Evolutionary conservation across 148 eudicot genomes (phyloP).

Genomic region (Suaeda aralocaspica): DNA sequence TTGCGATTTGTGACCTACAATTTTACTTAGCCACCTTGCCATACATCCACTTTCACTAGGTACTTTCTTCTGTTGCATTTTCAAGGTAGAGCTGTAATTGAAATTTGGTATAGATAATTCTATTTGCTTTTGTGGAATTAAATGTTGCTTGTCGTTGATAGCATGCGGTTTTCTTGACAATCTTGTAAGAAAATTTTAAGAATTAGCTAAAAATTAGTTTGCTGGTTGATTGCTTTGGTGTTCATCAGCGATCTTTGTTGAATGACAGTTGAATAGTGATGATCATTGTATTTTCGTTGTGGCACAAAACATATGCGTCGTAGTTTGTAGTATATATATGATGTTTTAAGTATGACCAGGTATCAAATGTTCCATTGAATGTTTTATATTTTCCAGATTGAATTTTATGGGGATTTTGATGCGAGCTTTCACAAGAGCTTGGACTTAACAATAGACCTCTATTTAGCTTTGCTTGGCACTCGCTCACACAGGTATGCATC

Average conservation of each 20-base stretch:
- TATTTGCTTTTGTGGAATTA: neutral
- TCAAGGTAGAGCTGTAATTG: neutral
- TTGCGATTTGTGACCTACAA: too few relatives aligned
- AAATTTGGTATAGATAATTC: neutral
- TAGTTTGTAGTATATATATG: neutral
- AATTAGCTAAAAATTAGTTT: neutral
- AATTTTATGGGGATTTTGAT: conserved; percentile 84
- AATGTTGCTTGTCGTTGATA: neutral
- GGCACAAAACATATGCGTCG: neutral
- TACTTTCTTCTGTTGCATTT: neutral
- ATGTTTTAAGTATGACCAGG: neutral
- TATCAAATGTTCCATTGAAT: neutral
- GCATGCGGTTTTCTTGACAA: neutral
- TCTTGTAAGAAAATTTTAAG: neutral
- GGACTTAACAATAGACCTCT: conserved; percentile 67
- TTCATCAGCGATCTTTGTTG: neutral
- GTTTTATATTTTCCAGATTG: conserved; percentile 40
- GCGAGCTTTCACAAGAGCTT: conserved; percentile 90
- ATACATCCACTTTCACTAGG: neutral
- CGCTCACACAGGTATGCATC: conserved; percentile 72
- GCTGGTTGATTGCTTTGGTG: neutral
- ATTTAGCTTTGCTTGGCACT: conserved; percentile 72
- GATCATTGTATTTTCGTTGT: neutral
- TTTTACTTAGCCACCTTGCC: neutral
- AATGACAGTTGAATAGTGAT: neutral